These are phyloP conservation scores for Luffa acutangula DNA, from an alignment of 306 rosid species.

Conservation along the genomic window DNA sequence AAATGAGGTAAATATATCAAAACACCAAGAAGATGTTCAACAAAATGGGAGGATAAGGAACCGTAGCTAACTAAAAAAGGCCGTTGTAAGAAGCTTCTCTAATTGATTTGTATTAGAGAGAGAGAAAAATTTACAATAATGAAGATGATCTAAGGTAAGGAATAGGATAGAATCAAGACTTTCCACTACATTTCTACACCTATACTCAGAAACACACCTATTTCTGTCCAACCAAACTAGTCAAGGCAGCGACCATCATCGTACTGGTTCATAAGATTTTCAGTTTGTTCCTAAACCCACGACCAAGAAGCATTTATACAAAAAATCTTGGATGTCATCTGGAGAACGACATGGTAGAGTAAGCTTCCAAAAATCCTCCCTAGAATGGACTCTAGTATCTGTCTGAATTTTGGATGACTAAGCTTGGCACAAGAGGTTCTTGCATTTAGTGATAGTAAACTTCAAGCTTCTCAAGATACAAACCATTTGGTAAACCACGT, in stretches of 20 bases:
- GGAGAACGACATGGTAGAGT: not conserved
- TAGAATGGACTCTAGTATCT: not conserved
- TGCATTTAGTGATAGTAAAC: not conserved
- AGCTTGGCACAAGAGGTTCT: not conserved
- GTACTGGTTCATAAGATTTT: not conserved
- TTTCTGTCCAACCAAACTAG: not conserved
- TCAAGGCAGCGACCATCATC: not conserved
- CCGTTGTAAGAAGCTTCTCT: not conserved
- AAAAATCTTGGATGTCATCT: not conserved
- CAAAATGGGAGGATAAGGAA: not conserved
- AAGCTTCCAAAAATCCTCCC: not conserved
- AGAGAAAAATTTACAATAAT: not conserved
- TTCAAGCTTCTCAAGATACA: not conserved
- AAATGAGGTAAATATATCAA: not conserved
- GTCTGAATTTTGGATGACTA: not conserved
- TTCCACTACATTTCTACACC: not conserved
- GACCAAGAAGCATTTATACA: not conserved
- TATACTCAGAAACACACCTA: not conserved
- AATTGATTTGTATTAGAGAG: not conserved
- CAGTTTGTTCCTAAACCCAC: not conserved
- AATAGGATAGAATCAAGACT: not conserved
- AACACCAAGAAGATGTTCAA: not conserved
- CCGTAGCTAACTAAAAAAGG: not conserved
- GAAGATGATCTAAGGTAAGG: not conserved
- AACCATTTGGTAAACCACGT: not conserved